A percentile compares a stretch with the other conserved stretches of the same genome.
Conservation (phyloP, 495 filamentous ascomycete genomes). For the Neurospora africana region DNA sequence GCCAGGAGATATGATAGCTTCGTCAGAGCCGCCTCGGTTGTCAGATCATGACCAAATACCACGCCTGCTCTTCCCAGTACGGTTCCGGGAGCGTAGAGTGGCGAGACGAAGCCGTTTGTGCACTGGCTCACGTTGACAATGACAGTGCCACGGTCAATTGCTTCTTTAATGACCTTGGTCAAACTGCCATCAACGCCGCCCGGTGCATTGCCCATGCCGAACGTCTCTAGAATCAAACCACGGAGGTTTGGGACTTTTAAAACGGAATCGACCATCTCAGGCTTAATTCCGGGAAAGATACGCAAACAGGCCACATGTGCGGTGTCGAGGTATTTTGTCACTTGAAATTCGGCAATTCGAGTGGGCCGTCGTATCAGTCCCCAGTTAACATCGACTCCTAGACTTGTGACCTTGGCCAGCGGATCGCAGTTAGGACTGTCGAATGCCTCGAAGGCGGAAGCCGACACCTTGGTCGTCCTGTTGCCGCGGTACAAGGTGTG, state of each 20-base stretch:
- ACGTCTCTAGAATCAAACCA: slow-evolving; percentile 86
- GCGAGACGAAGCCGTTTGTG: slow-evolving; percentile 74
- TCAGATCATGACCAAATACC: slow-evolving; percentile 88
- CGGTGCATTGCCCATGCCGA: slow-evolving; percentile 90
- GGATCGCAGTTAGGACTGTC: slow-evolving; percentile 73
- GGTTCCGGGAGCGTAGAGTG: slow-evolving; percentile 87
- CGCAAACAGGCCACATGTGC: slow-evolving; percentile 85
- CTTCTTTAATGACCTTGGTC: slow-evolving; percentile 67
- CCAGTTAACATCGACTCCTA: slow-evolving; percentile 80
- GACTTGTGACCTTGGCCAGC: slow-evolving; percentile 67
- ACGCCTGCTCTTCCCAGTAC: slow-evolving; percentile 79
- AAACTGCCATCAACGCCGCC: slow-evolving; percentile 72
- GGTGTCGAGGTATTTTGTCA: slow-evolving; percentile 72
- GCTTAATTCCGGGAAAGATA: slow-evolving; percentile 92
- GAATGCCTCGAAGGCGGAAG: slow-evolving; percentile 80
- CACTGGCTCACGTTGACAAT: slow-evolving; percentile 95
- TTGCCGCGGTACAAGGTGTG: slow-evolving; percentile 89
- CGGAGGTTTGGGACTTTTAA: slow-evolving; percentile 65
- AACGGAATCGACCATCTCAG: slow-evolving; percentile 88
- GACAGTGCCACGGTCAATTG: slow-evolving; percentile 70
- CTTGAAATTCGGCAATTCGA: slow-evolving; percentile 59
- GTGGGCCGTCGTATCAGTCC: slow-evolving; percentile 65
- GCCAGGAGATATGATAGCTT: slow-evolving; percentile 88
- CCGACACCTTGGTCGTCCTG: slow-evolving; percentile 78
- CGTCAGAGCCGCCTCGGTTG: slow-evolving; percentile 84